These are phyloP conservation scores for Oidium heveae DNA, from an alignment of 2,329 filamentous ascomycete species.

Conservation along the genomic window DNA sequence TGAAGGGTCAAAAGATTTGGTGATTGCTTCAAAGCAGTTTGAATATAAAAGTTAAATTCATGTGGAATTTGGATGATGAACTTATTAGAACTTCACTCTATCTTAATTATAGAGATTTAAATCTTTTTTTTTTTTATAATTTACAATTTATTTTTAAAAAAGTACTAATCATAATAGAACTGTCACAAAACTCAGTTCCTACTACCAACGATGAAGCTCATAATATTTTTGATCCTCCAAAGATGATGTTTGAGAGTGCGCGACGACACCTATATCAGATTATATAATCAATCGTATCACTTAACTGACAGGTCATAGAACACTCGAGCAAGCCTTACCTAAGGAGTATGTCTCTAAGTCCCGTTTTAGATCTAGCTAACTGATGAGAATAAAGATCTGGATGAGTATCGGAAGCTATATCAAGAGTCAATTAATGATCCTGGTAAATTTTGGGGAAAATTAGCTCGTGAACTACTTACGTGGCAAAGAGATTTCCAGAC, in stretches of 20 bases:
- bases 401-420: slow-evolving; percentile 43
- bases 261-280: slow-evolving; percentile 4
- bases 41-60: too few species aligned
- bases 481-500: slow-evolving; percentile 89
- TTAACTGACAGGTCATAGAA: slow-evolving; percentile 22
- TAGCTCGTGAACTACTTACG: slow-evolving; percentile 68
- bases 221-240: slow-evolving; percentile 27
- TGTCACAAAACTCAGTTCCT: too few species aligned
- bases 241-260: slow-evolving; percentile 44
- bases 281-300: slow-evolving; percentile 2
- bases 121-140: too few species aligned
- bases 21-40: too few species aligned
- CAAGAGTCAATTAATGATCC: slow-evolving; percentile 76
- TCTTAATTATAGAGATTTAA: too few species aligned
- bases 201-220: too few species aligned
- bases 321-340: slow-evolving; percentile 46
- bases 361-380: neutral
- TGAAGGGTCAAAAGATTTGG: too few species aligned
- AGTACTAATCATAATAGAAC: too few species aligned
- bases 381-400: slow-evolving; percentile 22
- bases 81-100: too few species aligned
- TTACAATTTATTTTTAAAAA: too few species aligned
- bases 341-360: slow-evolving; percentile 23
- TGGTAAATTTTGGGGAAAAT: slow-evolving; percentile 66
- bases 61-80: too few species aligned